phyloP scores from a whole-genome alignment of 1,284 basidiomycete species.

The Ustilago crameri region DNA sequence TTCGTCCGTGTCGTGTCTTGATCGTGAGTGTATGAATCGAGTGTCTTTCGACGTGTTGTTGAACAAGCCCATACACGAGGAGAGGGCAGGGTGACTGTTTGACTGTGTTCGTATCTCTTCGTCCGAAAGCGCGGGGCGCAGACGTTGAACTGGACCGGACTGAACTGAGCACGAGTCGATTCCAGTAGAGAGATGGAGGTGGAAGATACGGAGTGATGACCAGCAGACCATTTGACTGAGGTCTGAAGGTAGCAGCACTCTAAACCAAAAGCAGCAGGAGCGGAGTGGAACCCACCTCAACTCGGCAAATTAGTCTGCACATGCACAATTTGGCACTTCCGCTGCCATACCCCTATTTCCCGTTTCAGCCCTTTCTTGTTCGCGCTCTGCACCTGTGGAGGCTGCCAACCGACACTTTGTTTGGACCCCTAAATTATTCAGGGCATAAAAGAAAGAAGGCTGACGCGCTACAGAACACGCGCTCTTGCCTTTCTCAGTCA shows the following conservation, averaged over 20 bases:
- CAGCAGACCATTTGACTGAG: not conserved
- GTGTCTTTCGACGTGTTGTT: no score
- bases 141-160: not conserved
- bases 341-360: conserved; percentile 3
- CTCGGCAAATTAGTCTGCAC: conserved; percentile 7
- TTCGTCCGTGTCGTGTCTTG: conserved; percentile 9
- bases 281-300: conserved; percentile 24
- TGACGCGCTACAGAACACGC: not conserved
- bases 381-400: conserved; percentile 2
- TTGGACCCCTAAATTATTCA: conserved; percentile 2
- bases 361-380: no score
- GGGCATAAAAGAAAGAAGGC: not conserved
- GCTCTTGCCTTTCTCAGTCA: conserved; percentile 2
- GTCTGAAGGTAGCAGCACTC: not conserved
- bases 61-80: not conserved
- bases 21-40: conserved; percentile 3
- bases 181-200: conserved; percentile 9
- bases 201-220: conserved; percentile 4
- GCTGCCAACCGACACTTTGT: conserved; percentile 7
- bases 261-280: not conserved
- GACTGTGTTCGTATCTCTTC: not conserved
- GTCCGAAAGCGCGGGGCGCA: conserved; percentile 9
- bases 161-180: no score
- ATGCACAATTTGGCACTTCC: conserved; percentile 29
- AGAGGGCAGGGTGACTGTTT: not conserved